A percentile compares a stretch with the other conserved stretches of the same genome.
phyloP scores from a whole-genome alignment of 805 yeast genomes.

The Starmerella asiatica region DNA sequence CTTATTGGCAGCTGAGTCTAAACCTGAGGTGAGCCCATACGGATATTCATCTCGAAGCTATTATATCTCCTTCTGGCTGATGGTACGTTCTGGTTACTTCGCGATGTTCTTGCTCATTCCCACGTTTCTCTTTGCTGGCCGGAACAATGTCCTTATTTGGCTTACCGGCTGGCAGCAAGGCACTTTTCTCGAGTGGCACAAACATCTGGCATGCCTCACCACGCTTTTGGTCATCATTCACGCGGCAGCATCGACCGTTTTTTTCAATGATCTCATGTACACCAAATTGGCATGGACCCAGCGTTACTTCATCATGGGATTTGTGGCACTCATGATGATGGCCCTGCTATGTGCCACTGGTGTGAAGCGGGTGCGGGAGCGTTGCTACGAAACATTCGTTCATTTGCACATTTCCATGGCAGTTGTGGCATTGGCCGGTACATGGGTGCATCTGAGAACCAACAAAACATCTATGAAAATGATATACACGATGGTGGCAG shows the following conservation, averaged over 20 bases:
- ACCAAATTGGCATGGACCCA: slow-evolving; percentile 12
- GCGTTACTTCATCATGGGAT: slow-evolving; percentile 18
- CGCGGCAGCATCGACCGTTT: slow-evolving; percentile 16
- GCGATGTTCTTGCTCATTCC: slow-evolving; percentile 20
- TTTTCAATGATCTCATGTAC: slow-evolving; percentile 8
- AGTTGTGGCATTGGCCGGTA: slow-evolving; percentile 34
- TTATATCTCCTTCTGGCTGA: neutral
- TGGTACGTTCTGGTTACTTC: slow-evolving; percentile 11
- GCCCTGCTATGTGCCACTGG: slow-evolving; percentile 34
- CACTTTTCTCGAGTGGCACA: slow-evolving; percentile 47
- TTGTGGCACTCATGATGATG: slow-evolving; percentile 27
- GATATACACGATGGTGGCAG: slow-evolving; percentile 40
- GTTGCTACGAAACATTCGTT: slow-evolving; percentile 45
- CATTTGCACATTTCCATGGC: slow-evolving; percentile 43
- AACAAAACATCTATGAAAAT: slow-evolving; percentile 23
- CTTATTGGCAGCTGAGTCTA: neutral
- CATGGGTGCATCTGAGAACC: slow-evolving; percentile 39
- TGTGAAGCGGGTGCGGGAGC: slow-evolving; percentile 36
- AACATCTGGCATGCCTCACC: slow-evolving; percentile 23
- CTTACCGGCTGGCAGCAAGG: slow-evolving; percentile 49
- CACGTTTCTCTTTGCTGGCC: slow-evolving; percentile 39
- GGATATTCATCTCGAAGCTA: neutral
- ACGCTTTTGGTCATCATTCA: slow-evolving; percentile 21
- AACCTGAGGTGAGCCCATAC: neutral
- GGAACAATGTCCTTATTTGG: slow-evolving; percentile 53